Percentiles rank a stretch among this genome's conserved stretches.
These are phyloP conservation scores for Adansonia grandidieri DNA, from an alignment of 441 rosid genomes.

Conservation along the genomic window DNA sequence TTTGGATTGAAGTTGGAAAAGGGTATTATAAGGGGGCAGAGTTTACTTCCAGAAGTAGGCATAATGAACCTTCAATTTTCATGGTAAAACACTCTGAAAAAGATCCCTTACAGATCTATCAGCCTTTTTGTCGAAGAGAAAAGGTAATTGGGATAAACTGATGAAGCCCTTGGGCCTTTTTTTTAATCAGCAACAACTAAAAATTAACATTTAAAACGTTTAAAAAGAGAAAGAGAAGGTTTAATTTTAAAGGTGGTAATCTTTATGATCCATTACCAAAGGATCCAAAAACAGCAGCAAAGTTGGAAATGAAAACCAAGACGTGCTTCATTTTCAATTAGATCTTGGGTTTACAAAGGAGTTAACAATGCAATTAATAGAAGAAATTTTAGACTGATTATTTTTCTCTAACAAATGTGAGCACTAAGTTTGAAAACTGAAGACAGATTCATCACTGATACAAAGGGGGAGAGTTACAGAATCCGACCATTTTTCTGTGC, in stretches of 20 bases:
- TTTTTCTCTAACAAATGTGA: constrained; percentile 38
- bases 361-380: constrained; percentile 24
- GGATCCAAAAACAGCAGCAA: neutral
- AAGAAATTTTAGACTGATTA: constrained; percentile 39
- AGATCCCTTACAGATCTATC: too few relatives aligned
- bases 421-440: neutral
- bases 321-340: constrained; percentile 22
- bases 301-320: neutral
- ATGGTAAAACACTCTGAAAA: too few relatives aligned
- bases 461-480: constrained; percentile 35
- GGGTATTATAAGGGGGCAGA: too few relatives aligned
- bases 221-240: neutral
- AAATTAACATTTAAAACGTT: too few relatives aligned
- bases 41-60: too few relatives aligned
- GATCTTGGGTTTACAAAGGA: constrained; percentile 43
- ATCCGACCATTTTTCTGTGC: constrained; percentile 33
- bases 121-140: too few relatives aligned
- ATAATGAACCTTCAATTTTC: too few relatives aligned
- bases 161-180: too few relatives aligned
- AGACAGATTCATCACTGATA: constrained; percentile 28
- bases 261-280: neutral
- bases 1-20: too few relatives aligned
- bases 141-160: too few relatives aligned
- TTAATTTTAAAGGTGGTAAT: neutral
- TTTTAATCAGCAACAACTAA: too few relatives aligned